Evolutionary conservation across 208 protist genomes (phyloP), one percentile per base, ranked within the genome.

Genomic region (Leishmania mexicana): DNA sequence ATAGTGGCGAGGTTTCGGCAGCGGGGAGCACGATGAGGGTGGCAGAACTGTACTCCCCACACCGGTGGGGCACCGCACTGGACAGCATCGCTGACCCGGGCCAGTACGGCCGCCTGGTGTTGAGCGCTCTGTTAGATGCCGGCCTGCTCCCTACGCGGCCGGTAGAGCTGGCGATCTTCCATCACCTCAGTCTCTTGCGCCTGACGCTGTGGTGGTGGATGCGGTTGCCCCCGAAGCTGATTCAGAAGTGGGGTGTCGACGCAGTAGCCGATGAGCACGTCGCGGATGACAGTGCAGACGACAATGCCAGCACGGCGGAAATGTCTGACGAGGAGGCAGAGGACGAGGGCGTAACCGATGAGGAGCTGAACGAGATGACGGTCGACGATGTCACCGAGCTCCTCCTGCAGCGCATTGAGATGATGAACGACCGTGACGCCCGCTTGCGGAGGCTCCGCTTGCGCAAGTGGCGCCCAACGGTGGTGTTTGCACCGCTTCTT

Each of bases 151-250:
- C 94, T 8, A 88, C 87, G 13, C 83, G 76, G 8, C 88, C 88
- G 38, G 78, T 93, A 38, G 71, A 72, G 42, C 72, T 92, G 40
- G 42, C 3, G n/a, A 60, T 80, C 75, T 78, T 84, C 87, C 51
- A 38, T 21, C 74, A 82, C 70, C 77, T 87, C 5, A 85, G 90
- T 57, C 82, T 83, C 40, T 83, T 96, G 51, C 90, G 84, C 40
- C 83, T 97, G 57, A 65, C 86, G 72, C 79, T 96, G 76, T 96
- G 90, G 89, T 87, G 95, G 76, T 85, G 94, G 67, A 54, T 93
- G 78, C 72, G 81, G 19, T 79, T 94, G 68, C 92, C 94, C 8
- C 72, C 76, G 38, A 45, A 60, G 31, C 11, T 89, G 51, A 75
- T 97, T 11, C 64, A 76, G 42, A n/a, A 54, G 72, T 97, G 94